phyloP scores from a whole-genome alignment of 2,329 filamentous ascomycete genomes.

The Colletotrichum shisoi region DNA sequence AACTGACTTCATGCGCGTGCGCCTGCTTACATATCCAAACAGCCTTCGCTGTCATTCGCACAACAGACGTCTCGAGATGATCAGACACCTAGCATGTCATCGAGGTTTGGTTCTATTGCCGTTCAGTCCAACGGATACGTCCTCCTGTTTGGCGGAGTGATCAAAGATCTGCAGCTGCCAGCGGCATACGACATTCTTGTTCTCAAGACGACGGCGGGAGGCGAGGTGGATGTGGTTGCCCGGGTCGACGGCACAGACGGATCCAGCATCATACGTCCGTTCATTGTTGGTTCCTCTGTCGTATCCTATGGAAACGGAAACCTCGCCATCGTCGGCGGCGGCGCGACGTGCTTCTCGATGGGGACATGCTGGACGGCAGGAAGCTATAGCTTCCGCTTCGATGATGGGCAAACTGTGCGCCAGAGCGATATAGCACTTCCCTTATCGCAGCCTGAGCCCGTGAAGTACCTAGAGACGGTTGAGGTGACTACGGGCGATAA shows the following conservation, averaged over 20 bases:
- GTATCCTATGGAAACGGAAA: conserved; percentile 56
- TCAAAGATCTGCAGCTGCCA: conserved; percentile 52
- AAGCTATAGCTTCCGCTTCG: conserved; percentile 54
- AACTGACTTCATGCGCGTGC: neutral
- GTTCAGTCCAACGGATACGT: conserved; percentile 45
- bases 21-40: neutral
- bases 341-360: conserved; percentile 90
- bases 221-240: conserved; percentile 44
- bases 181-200: conserved; percentile 61
- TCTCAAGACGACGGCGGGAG: conserved; percentile 41
- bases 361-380: conserved; percentile 82
- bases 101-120: conserved; percentile 56
- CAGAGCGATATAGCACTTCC: neutral
- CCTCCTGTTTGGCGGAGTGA: conserved; percentile 56
- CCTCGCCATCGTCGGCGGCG: conserved; percentile 76
- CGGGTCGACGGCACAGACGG: conserved; percentile 53
- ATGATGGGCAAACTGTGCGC: neutral
- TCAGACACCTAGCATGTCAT: conserved; percentile 37
- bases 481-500: conserved; percentile 25
- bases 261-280: conserved; percentile 57
- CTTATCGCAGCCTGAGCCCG: neutral
- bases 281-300: conserved; percentile 74
- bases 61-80: neutral
- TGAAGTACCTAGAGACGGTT: conserved; percentile 20
- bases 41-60: conserved; percentile 27